Percentiles rank a stretch among this genome's conserved stretches.
Evolutionary conservation across 2,329 filamentous ascomycete species (phyloP).

Genomic region (Xylaria sp.): DNA sequence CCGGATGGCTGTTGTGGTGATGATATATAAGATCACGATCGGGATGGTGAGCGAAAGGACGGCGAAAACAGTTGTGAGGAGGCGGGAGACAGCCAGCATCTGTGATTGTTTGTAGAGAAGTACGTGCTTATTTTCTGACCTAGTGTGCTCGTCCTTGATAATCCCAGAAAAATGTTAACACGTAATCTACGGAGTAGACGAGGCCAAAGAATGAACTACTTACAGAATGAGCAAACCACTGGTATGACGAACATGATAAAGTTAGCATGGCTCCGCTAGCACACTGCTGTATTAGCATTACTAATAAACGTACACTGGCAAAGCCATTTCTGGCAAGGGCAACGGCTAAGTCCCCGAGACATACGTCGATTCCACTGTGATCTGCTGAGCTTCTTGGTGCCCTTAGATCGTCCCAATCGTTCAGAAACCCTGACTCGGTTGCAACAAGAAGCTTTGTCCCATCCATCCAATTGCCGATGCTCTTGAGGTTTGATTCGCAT

Average conservation of each 20-base stretch:
- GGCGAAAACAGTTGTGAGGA: constrained; percentile 1
- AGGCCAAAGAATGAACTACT: too few relatives aligned
- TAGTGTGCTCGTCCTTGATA: too few relatives aligned
- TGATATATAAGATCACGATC: not conserved
- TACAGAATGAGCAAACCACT: too few relatives aligned
- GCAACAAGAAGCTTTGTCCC: not conserved
- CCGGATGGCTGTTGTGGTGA: not conserved
- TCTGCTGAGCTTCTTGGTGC: not conserved
- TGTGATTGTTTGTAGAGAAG: too few relatives aligned
- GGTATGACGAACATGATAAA: too few relatives aligned
- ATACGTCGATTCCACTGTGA: constrained; percentile 1
- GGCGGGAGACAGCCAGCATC: not conserved
- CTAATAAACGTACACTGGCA: too few relatives aligned
- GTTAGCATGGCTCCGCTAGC: too few relatives aligned
- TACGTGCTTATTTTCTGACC: too few relatives aligned
- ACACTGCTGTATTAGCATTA: too few relatives aligned
- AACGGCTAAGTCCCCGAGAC: not conserved
- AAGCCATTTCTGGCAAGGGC: too few relatives aligned
- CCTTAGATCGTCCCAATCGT: not conserved
- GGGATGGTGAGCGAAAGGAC: not conserved
- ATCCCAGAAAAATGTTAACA: too few relatives aligned
- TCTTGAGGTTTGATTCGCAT: not conserved
- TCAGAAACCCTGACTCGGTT: not conserved
- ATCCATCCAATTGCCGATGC: not conserved
- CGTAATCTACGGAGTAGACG: too few relatives aligned